Base-by-base conservation (phyloP, 495 filamentous ascomycete species). In the Penicillium waksmanii region DNA sequence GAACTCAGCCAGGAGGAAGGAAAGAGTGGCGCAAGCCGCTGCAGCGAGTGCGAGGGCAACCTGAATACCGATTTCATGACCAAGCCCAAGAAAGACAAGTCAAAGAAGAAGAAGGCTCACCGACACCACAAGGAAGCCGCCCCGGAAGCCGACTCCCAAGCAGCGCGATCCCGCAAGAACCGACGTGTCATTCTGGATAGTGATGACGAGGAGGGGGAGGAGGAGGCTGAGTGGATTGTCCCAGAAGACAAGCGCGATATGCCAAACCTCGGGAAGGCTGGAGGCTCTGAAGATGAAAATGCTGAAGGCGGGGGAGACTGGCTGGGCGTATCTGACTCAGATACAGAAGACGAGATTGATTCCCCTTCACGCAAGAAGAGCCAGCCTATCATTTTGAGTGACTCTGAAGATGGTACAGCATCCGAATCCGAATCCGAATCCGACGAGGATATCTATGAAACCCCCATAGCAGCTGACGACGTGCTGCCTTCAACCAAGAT, bases 401-500 rank as follows among this genome's bases (percentile, higher is more conserved):
- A 56, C 36, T 66, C 67, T 17, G 70, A 73, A 10, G 62, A 68
- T 3, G 67, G 63, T 21, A 49, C 56, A 12, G 58, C 65, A 5
- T 27, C 25, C 25, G 27, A 9, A 11, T 53, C 50, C 2, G 65
- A 70, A 17, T 49, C 60, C 5, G 67, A 75, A 13, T 59, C 70
- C 19, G 71, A 77, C 2, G 66, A 67, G 12, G 73, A 82, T 53
- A 76, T 77, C 72, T 62, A 78, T 66, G 49, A 76, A 69, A 71
- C 75, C 68, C 61, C 73, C 35, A 73, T 76, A 33, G 72, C 63
- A 13, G 80, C 84, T 19, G 82, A 82, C 0, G 79, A 81, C 31
- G 77, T 81, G 42, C 79, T 87, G 12, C 84, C 87, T 4, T 98
- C 95, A 3, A 92, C 95, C 58, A 98, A 98, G 77, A 96, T 97